Conservation (phyloP, 306 rosid genomes). For the Dalbergia cochinchinensis region DNA sequence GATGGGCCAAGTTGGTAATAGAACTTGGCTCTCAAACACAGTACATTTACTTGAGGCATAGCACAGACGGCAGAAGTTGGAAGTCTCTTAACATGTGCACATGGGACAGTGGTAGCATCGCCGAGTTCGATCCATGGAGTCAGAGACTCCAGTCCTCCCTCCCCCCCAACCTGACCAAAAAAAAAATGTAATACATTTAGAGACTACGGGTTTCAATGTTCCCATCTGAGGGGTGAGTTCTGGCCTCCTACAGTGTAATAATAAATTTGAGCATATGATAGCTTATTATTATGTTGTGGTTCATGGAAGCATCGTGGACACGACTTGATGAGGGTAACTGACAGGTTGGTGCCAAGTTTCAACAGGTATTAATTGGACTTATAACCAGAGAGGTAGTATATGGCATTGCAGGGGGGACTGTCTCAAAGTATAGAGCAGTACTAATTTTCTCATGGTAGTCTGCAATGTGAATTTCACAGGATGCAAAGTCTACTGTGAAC, state of each 20-base stretch:
- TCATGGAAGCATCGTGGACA: slow-evolving; percentile 30
- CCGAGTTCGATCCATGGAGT: too few relatives aligned
- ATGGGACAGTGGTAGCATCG: too few relatives aligned
- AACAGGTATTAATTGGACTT: slow-evolving; percentile 18
- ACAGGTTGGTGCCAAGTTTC: slow-evolving; percentile 31
- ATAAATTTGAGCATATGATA: slow-evolving; percentile 1
- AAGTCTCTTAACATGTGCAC: too few relatives aligned
- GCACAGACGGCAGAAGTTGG: too few relatives aligned
- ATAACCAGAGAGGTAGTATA: not conserved
- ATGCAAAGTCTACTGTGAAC: not conserved
- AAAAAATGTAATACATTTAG: too few relatives aligned
- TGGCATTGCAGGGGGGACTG: not conserved
- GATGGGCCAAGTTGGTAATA: too few relatives aligned
- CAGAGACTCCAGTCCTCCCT: too few relatives aligned
- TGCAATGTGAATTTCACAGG: not conserved
- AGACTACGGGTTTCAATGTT: not conserved
- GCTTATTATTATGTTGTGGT: not conserved
- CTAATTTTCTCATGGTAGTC: not conserved
- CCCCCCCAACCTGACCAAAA: too few relatives aligned
- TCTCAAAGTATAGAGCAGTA: not conserved
- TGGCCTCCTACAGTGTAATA: not conserved
- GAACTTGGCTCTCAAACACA: too few relatives aligned
- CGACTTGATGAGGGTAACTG: slow-evolving; percentile 15
- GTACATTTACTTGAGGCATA: too few relatives aligned
- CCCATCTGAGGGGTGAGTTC: not conserved